Evolutionary conservation across 805 yeast genomes (phyloP).

Genomic region (Ogataea pilisensis): DNA sequence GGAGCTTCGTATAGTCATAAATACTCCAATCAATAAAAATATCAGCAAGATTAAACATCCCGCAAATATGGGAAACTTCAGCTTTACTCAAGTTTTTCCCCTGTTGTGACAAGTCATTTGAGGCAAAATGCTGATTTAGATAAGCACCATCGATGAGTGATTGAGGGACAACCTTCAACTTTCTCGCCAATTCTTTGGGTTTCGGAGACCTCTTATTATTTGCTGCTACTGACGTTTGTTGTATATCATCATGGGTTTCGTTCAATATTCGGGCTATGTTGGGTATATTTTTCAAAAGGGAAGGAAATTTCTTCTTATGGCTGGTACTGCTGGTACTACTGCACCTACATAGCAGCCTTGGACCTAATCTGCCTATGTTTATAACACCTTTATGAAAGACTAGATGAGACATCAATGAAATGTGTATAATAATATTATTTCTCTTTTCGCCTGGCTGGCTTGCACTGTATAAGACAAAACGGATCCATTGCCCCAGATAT

Average conservation of each 20-base stretch:
- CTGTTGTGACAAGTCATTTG: slow-evolving; percentile 7
- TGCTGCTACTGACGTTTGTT: too few relatives aligned
- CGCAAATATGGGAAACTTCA: slow-evolving; percentile 18
- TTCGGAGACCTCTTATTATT: too few relatives aligned
- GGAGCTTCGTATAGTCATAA: slow-evolving; percentile 49
- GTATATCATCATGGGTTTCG: too few relatives aligned
- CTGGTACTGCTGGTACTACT: too few relatives aligned
- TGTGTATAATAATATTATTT: too few relatives aligned
- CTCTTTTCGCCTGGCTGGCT: too few relatives aligned
- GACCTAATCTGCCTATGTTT: too few relatives aligned
- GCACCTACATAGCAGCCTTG: neutral
- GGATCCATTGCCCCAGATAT: too few relatives aligned
- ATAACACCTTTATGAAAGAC: too few relatives aligned
- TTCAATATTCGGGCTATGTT: slow-evolving; percentile 3
- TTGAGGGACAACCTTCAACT: neutral
- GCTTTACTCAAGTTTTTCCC: slow-evolving; percentile 4
- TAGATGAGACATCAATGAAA: too few relatives aligned
- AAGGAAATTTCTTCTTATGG: slow-evolving; percentile 1
- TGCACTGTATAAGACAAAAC: too few relatives aligned
- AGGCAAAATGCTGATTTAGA: slow-evolving; percentile 15
- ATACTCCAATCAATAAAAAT: slow-evolving; percentile 59
- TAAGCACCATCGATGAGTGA: slow-evolving; percentile 17
- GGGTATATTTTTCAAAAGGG: neutral
- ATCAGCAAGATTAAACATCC: slow-evolving; percentile 44
- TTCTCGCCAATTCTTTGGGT: neutral